Evolutionary conservation across 208 protist species (phyloP).

Genomic region (Trypanosoma boissoni): DNA sequence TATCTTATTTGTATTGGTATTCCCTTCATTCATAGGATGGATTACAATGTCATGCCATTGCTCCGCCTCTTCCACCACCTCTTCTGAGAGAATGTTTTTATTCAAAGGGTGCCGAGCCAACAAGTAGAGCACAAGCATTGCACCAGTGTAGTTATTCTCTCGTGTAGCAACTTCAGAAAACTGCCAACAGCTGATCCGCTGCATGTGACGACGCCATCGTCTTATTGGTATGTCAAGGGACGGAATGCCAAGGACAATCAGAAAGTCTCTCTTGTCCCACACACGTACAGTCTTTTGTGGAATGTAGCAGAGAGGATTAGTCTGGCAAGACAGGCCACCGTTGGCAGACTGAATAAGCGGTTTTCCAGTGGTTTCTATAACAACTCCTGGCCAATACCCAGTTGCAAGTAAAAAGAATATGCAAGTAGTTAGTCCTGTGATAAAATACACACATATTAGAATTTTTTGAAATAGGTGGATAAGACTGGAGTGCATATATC

Average conservation of each 20-base stretch:
- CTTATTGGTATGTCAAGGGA: slow-evolving; percentile 33
- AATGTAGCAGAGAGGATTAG: no score
- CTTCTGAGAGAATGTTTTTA: slow-evolving; percentile 21
- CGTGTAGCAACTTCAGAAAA: slow-evolving; percentile 33
- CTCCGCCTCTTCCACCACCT: slow-evolving; percentile 38
- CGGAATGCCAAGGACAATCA: slow-evolving; percentile 44
- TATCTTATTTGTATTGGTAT: background rate
- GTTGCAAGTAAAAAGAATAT: no score
- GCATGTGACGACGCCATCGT: slow-evolving; percentile 22
- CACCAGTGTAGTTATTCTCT: slow-evolving; percentile 31
- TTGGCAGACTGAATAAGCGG: no score
- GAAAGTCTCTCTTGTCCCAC: slow-evolving; percentile 1
- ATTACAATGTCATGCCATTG: slow-evolving; percentile 28
- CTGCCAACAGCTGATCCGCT: slow-evolving; percentile 40
- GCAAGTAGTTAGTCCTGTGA: no score
- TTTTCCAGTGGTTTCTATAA: no score
- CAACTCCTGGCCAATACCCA: no score
- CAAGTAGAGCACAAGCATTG: slow-evolving; percentile 31
- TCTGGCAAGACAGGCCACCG: no score
- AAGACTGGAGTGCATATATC: no score
- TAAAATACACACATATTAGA: no score
- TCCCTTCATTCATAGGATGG: slow-evolving; percentile 14
- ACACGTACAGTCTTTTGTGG: no score
- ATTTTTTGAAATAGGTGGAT: no score
- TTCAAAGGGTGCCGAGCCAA: slow-evolving; percentile 7